A percentile compares a stretch with the other conserved stretches of the same genome.
Conservation (phyloP, 2,329 filamentous ascomycete species). For the Arthrocladium fulminans region DNA sequence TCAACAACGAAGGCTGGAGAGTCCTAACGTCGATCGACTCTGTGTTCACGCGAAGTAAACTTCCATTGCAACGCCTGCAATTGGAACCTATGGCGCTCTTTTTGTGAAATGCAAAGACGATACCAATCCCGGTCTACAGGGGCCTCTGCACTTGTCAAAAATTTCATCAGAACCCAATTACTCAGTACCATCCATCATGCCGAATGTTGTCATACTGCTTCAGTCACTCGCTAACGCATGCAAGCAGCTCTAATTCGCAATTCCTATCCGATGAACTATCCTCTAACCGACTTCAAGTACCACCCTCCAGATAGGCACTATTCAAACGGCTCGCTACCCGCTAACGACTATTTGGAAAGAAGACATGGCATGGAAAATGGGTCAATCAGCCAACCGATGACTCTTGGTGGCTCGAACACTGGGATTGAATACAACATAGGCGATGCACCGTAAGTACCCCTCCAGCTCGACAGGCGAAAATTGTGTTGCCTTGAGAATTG, state of each 20-base stretch:
- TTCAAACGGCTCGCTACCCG: background rate
- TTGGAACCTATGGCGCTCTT: background rate
- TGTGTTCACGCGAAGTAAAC: background rate
- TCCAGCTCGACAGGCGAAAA: background rate
- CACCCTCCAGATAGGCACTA: constrained; percentile 3
- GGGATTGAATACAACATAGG: constrained; percentile 2
- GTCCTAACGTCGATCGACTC: background rate
- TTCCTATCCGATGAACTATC: constrained; percentile 29
- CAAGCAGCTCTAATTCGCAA: constrained; percentile 26
- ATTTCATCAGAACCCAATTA: background rate
- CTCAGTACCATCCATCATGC: background rate
- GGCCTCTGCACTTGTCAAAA: constrained; percentile 4
- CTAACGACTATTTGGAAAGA: background rate
- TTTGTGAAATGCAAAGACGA: background rate
- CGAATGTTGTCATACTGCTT: background rate
- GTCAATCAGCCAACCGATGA: background rate
- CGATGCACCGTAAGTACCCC: constrained; percentile 8
- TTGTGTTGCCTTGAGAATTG: constrained; percentile 1
- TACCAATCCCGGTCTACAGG: background rate
- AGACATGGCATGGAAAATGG: background rate
- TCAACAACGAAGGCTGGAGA: background rate
- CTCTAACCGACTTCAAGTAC: constrained; percentile 17
- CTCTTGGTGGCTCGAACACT: background rate
- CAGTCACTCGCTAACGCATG: constrained; percentile 1
- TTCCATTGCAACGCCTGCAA: background rate